Evolutionary conservation across 2,329 filamentous ascomycete species (phyloP), one percentile per base, ranked within the genome.

Genomic region (Gremmenia infestans): DNA sequence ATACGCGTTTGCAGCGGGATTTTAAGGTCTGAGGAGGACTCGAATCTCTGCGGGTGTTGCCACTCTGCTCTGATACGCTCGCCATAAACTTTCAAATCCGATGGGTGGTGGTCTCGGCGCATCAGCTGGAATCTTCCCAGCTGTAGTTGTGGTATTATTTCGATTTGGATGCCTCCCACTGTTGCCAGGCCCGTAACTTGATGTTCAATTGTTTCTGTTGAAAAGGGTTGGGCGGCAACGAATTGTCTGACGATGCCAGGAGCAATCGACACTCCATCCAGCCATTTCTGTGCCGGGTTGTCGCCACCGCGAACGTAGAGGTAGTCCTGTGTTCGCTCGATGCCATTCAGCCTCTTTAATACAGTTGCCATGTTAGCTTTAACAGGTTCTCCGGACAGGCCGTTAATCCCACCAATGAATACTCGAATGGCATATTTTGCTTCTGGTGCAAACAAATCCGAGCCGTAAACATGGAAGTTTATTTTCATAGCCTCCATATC

Each of bases 161-260:
- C 25, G 48, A 50, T 17, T 37, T 50, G 48, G 25, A 50, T 36
- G 15, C 48, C 48, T 36, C 48, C 48, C 12, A 37, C 32, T 36
- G 25, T 50, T n/a, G 17, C 48, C 2, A 25, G 15, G 8, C 48
- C 32, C 1, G 48, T 50, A 17, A 50, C 28, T 50, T 50, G 48
- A 22, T 17, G 28, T 37, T 50, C 48, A 22, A 50, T 37, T 12
- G 48, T 36, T 36, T 22, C 48, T 14, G 32, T 4, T 36, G 25
- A 36, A 3, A 37, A 25, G 17, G 17, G 25, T 4, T 36, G 17
- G 48, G 48, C 23, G 3, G 48, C 48, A 36, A 50, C 48, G 28
- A 50, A 50, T 28, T 50, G 48, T 50, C 32, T 50, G 28, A 50
- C 48, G 15, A 50, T 17, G 15, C 48, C 48, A 36, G 48, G 48